These are phyloP conservation scores for Sugiyamaella mastotermitis DNA, from an alignment of 805 yeast genomes.

Conservation along the genomic window DNA sequence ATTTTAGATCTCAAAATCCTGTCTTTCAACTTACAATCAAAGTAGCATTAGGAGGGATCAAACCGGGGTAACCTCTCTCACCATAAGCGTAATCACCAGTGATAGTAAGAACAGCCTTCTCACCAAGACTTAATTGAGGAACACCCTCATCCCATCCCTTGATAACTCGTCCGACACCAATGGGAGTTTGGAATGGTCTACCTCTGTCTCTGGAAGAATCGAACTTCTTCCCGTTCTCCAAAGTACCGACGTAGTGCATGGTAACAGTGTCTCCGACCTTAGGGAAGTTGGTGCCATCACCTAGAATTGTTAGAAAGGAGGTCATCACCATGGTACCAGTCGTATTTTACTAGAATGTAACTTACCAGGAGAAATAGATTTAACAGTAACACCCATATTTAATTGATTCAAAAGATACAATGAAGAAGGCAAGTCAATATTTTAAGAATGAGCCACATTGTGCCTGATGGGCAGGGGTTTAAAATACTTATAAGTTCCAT, in stretches of 20 bases:
- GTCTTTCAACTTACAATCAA: constrained; percentile 33
- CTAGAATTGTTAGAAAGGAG: constrained; percentile 34
- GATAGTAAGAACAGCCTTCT: constrained; percentile 86
- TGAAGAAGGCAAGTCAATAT: too few species aligned
- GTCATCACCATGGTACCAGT: constrained; percentile 1
- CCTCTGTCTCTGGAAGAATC: constrained; percentile 95
- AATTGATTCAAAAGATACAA: too few species aligned
- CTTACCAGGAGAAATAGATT: constrained; percentile 33
- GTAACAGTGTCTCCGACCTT: constrained; percentile 81
- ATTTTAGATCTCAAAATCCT: background rate
- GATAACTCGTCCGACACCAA: constrained; percentile 96
- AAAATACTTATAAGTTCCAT: too few species aligned
- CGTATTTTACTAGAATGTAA: too few species aligned
- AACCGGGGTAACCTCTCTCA: constrained; percentile 90
- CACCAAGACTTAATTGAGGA: constrained; percentile 87
- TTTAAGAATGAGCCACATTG: too few species aligned
- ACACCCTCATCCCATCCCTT: constrained; percentile 96
- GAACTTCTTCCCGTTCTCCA: constrained; percentile 92
- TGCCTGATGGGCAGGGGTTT: too few species aligned
- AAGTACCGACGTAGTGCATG: constrained; percentile 92
- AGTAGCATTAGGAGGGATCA: constrained; percentile 95
- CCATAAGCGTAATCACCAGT: constrained; percentile 95
- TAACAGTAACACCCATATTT: constrained; percentile 35
- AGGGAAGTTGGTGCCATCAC: constrained; percentile 88
- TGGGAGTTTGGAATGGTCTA: constrained; percentile 86